These are phyloP conservation scores for Penicillium sp. DNA, from an alignment of 2,329 filamentous ascomycete species.

Conservation along the genomic window DNA sequence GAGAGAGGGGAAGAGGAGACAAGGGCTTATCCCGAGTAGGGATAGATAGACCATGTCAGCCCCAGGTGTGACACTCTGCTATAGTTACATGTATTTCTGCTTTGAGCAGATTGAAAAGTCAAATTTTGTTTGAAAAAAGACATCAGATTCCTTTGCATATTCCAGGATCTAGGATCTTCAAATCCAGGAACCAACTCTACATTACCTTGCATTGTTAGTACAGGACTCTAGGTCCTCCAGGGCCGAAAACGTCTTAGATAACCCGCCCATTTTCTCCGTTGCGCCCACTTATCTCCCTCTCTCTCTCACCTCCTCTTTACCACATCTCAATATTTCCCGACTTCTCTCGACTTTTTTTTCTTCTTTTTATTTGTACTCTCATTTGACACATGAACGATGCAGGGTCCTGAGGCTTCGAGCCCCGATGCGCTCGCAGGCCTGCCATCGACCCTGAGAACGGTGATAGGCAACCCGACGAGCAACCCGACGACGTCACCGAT, in stretches of 20 bases:
- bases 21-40: conserved; percentile 19
- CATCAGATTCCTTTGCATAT: not conserved
- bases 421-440: conserved; percentile 36
- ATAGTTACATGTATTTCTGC: not conserved
- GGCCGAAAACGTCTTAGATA: conserved; percentile 33
- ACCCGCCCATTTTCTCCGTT: conserved; percentile 19
- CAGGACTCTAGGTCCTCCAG: not conserved
- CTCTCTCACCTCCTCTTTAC: conserved; percentile 6
- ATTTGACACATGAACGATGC: conserved; percentile 41
- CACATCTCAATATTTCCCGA: not conserved
- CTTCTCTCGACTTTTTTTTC: conserved; percentile 1
- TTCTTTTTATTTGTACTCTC: not conserved
- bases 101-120: not conserved
- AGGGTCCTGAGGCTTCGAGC: conserved; percentile 42
- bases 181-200: conserved; percentile 6
- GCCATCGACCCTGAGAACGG: conserved; percentile 37
- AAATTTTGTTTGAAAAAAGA: not conserved
- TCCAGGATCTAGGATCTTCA: not conserved
- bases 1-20: conserved; percentile 12
- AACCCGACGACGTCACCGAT: conserved; percentile 31
- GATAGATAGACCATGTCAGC: conserved; percentile 6
- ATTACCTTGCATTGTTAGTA: conserved; percentile 5
- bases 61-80: not conserved
- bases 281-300: conserved; percentile 17
- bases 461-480: conserved; percentile 32